Percentiles rank a stretch among this genome's conserved stretches.
These are phyloP conservation scores for Nitzschia inconspicua DNA, from an alignment of 108 stramenopile genomes.

Conservation along the genomic window DNA sequence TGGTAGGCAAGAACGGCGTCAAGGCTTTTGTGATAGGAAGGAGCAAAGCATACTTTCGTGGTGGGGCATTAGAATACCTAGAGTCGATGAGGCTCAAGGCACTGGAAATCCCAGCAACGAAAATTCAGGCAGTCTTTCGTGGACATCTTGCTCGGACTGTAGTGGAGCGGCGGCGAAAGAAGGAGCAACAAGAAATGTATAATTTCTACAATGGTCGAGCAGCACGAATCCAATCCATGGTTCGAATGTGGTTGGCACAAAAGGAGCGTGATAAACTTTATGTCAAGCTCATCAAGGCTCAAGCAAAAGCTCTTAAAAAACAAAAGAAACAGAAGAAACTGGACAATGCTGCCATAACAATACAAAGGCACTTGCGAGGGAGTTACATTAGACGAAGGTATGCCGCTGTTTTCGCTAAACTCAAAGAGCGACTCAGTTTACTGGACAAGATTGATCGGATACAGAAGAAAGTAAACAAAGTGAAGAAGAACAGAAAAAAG, in stretches of 20 bases:
- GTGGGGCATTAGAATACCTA: conserved; percentile 70
- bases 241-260: conserved; percentile 35
- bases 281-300: too few relatives aligned
- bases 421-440: background rate
- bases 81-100: conserved; percentile 56
- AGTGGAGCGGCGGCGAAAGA: too few relatives aligned
- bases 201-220: conserved; percentile 23
- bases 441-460: background rate
- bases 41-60: conserved; percentile 76
- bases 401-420: background rate
- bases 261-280: conserved; percentile 8
- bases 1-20: conserved; percentile 1
- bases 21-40: conserved; percentile 65
- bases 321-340: too few relatives aligned
- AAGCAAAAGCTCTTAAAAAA: too few relatives aligned
- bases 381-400: too few relatives aligned
- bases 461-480: background rate
- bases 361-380: too few relatives aligned
- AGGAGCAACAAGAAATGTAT: conserved; percentile 20
- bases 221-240: conserved; percentile 9
- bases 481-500: background rate
- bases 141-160: conserved; percentile 6
- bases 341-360: too few relatives aligned
- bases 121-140: conserved; percentile 42
- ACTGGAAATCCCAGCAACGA: too few relatives aligned